Base-by-base conservation (phyloP, 768 basidiomycete genomes). In the Termitomyces sp. region DNA sequence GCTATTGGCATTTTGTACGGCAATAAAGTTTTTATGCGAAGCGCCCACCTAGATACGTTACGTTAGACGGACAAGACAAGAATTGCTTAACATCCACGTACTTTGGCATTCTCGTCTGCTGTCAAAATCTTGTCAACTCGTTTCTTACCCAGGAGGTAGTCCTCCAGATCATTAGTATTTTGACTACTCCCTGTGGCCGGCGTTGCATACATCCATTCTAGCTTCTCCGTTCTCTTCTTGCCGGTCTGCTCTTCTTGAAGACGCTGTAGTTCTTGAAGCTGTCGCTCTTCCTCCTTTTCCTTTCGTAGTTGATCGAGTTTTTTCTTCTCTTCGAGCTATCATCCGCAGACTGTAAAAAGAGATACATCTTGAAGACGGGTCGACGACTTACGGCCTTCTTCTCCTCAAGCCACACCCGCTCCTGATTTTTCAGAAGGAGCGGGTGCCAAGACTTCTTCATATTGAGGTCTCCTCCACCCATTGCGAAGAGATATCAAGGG, bases 381-480 rank as follows among this genome's bases (percentile, higher is more conserved):
- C 18, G 26, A 47, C 9, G 16, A 80, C 90, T 66, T 69, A 92
- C 93, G 54, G 94, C 94, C 69, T 92, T 89, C 83, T 96, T 94
- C 74, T 99, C 97, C 73, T 96, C 91, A 56, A 98, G 82, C 96
- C 97, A 98, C 67, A 98, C 97, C 83, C 91, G 86, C 86, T 96
- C 93, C 87, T 98, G 96, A 76, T 96, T 96, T 71, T 93, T 94
- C 73, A 97, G 74, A 74, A 96, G 90, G 81, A 94, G 87, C 82
- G 95, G 95, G 72, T 98, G 95, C 95, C 95, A 98, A 62, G 92
- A 94, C 83, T 97, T 96, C 76, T 92, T 97, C 95, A 98, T 98
- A 69, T 98, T 98, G 70, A 98, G 80, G 73, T 98, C 95, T 60
- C 91, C 95, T 58, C 95, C 94, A 85, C 95, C 95, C 95, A 98